Evolutionary conservation across 768 basidiomycete species (phyloP).

Genomic region (Termitomyces sp.): DNA sequence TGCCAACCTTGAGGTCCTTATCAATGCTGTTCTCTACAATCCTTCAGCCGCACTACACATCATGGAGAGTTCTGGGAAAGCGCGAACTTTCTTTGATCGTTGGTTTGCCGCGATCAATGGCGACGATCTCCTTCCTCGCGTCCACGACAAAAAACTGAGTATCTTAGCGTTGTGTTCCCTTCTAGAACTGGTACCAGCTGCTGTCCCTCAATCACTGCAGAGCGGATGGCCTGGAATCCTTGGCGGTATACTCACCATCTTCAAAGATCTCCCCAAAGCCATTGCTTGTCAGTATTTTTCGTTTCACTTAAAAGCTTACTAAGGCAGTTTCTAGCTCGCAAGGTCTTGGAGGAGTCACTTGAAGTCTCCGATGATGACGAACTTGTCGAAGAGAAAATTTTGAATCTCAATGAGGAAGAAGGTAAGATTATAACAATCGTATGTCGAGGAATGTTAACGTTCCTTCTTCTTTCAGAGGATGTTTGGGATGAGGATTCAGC

Average conservation of each 20-base stretch:
- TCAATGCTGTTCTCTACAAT: constrained; percentile 83
- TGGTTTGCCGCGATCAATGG: constrained; percentile 77
- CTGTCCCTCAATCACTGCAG: constrained; percentile 52
- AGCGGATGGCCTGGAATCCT: constrained; percentile 78
- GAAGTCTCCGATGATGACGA: constrained; percentile 38
- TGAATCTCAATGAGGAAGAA: constrained; percentile 67
- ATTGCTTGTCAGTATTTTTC: constrained; percentile 46
- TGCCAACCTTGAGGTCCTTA: constrained; percentile 76
- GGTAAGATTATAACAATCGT: constrained; percentile 26
- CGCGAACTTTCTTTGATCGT: constrained; percentile 73
- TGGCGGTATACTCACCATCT: constrained; percentile 61
- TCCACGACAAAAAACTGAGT: constrained; percentile 87
- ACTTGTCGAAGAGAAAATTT: constrained; percentile 44
- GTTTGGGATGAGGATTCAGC: constrained; percentile 90
- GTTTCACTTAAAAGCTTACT: neutral
- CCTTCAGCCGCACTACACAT: constrained; percentile 69
- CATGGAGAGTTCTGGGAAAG: constrained; percentile 62
- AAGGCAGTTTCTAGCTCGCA: constrained; percentile 39
- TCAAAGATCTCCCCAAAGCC: constrained; percentile 75
- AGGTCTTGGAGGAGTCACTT: constrained; percentile 49
- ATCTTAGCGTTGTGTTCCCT: constrained; percentile 72
- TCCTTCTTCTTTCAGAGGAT: constrained; percentile 47
- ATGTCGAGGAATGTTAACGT: neutral
- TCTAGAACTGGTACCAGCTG: constrained; percentile 58
- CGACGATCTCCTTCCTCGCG: constrained; percentile 60